Evolutionary conservation across 1,284 basidiomycete species (phyloP), one percentile per base, ranked within the genome.

Genomic region (Irpex rosettiformis): DNA sequence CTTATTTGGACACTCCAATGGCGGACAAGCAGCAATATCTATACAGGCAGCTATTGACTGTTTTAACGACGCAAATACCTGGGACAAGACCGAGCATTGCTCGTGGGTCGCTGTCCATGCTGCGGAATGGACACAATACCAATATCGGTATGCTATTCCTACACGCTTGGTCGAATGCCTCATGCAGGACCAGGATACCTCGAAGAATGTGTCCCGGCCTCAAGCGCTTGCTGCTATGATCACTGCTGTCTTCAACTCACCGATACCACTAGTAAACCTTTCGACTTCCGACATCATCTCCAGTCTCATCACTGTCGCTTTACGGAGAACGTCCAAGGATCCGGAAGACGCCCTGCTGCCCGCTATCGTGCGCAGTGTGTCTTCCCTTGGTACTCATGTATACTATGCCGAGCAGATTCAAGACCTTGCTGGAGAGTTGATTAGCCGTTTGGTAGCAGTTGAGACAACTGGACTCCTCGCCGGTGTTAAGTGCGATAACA

Each of bases 351-450:
- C 77, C 3, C 76, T 94, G 7, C 75, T 97, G 6, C 81, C 87
- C 0, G 75, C 82, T 1, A 74, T 96, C 42, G 89, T 96, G 6
- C 80, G 87, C 58, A 91, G 91, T 67, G 89, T 97, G 57, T 80
- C 91, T 4, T 91, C 93, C 0, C 79, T 98, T 18, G 91, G 91
- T 29, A 86, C 89, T 5, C 94, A 97, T 70, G 86, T 96, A 57
- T 96, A 97, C 77, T 98, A 98, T 70, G 91, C 93, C 51, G 96
- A 98, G 70, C 96, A 99, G 75, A 93, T 96, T 62, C 93, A 94
- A 69, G 96, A 98, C 71, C 86, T 98, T 55, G 87, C 93, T 11
- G 88, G 87, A 62, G 95, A 97, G 72, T 77, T 96, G 27, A 84
- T 93, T 43, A 84, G 82, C 59, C 85, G 93, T 24, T 81, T 98